These are phyloP conservation scores for Trichophyton rubrum DNA, from an alignment of 2,329 filamentous ascomycete genomes.

Conservation along the genomic window DNA sequence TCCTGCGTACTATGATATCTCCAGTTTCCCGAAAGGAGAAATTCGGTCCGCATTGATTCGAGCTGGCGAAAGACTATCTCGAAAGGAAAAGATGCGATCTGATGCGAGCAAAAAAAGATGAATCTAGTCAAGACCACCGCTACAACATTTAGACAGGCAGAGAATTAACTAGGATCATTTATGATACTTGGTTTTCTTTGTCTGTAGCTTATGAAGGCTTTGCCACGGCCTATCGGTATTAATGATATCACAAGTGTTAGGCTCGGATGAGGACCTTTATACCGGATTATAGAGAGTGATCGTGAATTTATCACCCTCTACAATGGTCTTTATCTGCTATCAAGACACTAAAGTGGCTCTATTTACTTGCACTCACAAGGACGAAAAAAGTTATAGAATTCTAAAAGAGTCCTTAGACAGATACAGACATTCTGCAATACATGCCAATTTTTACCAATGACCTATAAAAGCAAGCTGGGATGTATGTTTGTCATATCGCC, in stretches of 20 bases:
- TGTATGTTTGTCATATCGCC: background rate
- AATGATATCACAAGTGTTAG: too few species aligned
- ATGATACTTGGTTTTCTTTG: background rate
- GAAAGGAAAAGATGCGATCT: slow-evolving; percentile 40
- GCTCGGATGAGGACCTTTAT: too few species aligned
- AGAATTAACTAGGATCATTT: background rate
- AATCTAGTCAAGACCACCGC: background rate
- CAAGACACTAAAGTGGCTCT: background rate
- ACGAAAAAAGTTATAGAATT: background rate
- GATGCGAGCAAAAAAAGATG: slow-evolving; percentile 23
- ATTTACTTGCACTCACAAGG: background rate
- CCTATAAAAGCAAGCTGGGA: background rate
- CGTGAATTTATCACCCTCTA: background rate
- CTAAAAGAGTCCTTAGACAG: background rate
- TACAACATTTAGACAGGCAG: background rate
- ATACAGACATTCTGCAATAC: background rate
- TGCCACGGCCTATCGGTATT: too few species aligned
- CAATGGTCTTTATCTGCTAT: background rate
- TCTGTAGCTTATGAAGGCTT: background rate
- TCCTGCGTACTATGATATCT: slow-evolving; percentile 79
- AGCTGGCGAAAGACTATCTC: slow-evolving; percentile 42
- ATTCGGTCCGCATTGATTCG: slow-evolving; percentile 55
- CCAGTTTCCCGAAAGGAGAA: slow-evolving; percentile 70
- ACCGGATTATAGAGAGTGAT: too few species aligned
- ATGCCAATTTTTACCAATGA: background rate